A percentile compares a stretch with the other conserved stretches of the same genome.
These are phyloP conservation scores for Pinus tabuliformis DNA, from an alignment of 75 land plant species.

Conservation along the genomic window DNA sequence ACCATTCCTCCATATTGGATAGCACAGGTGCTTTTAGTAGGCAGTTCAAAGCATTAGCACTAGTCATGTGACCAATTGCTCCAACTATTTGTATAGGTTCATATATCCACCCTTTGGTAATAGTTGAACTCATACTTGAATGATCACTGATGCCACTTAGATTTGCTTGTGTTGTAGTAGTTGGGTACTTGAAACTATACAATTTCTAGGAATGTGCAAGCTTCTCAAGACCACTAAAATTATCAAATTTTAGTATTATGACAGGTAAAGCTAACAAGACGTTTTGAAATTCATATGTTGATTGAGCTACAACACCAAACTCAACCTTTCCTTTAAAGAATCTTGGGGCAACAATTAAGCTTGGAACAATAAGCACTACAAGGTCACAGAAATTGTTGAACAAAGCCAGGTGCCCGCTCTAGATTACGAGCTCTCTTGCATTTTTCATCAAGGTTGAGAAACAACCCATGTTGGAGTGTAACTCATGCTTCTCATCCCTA, in stretches of 20 bases:
- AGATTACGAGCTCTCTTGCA: slow-evolving; percentile 36
- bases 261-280: slow-evolving; percentile 37
- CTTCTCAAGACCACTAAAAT: slow-evolving; percentile 15
- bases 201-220: too few relatives aligned
- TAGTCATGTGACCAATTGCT: too few relatives aligned
- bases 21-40: too few relatives aligned
- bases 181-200: too few relatives aligned
- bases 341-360: slow-evolving; percentile 46
- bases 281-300: slow-evolving; percentile 37
- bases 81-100: too few relatives aligned
- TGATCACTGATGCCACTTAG: too few relatives aligned
- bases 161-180: too few relatives aligned
- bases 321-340: slow-evolving; percentile 50
- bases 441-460: slow-evolving; percentile 36
- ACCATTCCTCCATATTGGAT: too few relatives aligned
- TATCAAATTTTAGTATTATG: slow-evolving; percentile 46
- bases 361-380: slow-evolving; percentile 44
- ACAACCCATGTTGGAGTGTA: slow-evolving; percentile 30
- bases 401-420: slow-evolving; percentile 40
- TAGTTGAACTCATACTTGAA: too few relatives aligned
- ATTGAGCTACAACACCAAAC: slow-evolving; percentile 52
- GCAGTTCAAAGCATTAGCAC: too few relatives aligned
- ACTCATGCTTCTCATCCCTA: slow-evolving; percentile 43
- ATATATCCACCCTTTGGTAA: too few relatives aligned
- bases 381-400: slow-evolving; percentile 55